Evolutionary conservation across 768 basidiomycete genomes (phyloP).

Genomic region (Wakefieldia striispora): DNA sequence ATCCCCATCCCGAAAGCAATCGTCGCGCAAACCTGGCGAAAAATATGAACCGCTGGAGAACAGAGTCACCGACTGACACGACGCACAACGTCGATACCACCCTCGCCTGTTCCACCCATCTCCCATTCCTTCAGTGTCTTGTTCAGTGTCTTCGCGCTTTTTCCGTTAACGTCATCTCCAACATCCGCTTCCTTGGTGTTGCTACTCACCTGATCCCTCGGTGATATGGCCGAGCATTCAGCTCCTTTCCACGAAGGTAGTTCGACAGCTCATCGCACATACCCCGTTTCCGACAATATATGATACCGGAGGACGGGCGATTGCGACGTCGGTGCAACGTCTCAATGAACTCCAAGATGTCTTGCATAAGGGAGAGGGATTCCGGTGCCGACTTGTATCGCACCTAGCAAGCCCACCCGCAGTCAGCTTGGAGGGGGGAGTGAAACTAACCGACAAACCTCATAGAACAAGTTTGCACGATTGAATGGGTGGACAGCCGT

Average conservation of each 20-base stretch:
- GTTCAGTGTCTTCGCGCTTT: slow-evolving; percentile 50
- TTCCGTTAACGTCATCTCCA: background rate
- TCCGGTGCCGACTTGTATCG: slow-evolving; percentile 59
- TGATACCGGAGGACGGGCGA: slow-evolving; percentile 63
- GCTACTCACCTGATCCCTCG: slow-evolving; percentile 55
- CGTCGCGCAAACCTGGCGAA: slow-evolving; percentile 64
- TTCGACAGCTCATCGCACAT: slow-evolving; percentile 67
- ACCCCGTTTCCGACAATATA: slow-evolving; percentile 70
- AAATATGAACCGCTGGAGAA: background rate
- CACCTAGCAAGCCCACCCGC: slow-evolving; percentile 40
- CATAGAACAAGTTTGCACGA: slow-evolving; percentile 75
- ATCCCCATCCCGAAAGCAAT: slow-evolving; percentile 88
- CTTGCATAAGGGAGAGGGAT: slow-evolving; percentile 54
- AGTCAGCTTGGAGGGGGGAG: background rate
- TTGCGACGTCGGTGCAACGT: slow-evolving; percentile 59
- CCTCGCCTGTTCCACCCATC: slow-evolving; percentile 48
- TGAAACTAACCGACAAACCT: slow-evolving; percentile 40
- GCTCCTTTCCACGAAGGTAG: slow-evolving; percentile 63
- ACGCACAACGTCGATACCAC: slow-evolving; percentile 63
- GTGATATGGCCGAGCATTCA: slow-evolving; percentile 74
- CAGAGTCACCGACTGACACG: background rate
- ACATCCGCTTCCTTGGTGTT: background rate
- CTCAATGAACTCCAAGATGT: slow-evolving; percentile 65
- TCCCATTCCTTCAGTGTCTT: slow-evolving; percentile 58
- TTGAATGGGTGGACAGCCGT: slow-evolving; percentile 79